These are phyloP conservation scores for Melastoma malabathricum DNA, from an alignment of 345 rosid genomes.

Conservation along the genomic window DNA sequence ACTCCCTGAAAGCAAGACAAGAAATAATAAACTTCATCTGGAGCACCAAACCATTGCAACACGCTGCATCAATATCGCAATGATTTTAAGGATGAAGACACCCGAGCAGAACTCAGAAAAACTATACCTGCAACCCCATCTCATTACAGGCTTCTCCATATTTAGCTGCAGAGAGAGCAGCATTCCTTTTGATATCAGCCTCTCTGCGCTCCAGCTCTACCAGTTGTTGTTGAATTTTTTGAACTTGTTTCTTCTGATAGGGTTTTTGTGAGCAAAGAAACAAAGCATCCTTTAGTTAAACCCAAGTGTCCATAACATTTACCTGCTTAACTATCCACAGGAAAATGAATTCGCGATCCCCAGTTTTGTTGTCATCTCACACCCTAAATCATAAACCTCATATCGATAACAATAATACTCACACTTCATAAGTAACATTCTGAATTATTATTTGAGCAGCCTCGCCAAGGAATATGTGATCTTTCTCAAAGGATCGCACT, in stretches of 20 bases:
- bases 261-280: constrained; percentile 32
- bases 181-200: constrained; percentile 78
- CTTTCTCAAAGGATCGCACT: constrained; percentile 69
- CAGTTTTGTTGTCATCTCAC: not conserved
- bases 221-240: constrained; percentile 82
- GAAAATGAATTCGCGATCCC: not conserved
- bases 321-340: not conserved
- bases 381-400: not conserved
- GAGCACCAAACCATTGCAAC: not conserved
- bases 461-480: constrained; percentile 81
- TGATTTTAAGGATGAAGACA: no score
- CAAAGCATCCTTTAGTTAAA: no score
- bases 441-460: constrained; percentile 87
- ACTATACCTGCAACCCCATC: constrained; percentile 79
- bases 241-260: constrained; percentile 89
- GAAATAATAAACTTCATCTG: not conserved
- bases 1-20: constrained; percentile 43
- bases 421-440: constrained; percentile 95
- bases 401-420: constrained; percentile 15
- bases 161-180: constrained; percentile 66
- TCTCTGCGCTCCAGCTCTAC: constrained; percentile 88
- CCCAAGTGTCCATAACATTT: no score
- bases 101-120: not conserved
- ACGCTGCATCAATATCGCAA: not conserved
- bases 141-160: constrained; percentile 89